Conservation (phyloP, 768 basidiomycete genomes). For the Suillus weaverae region DNA sequence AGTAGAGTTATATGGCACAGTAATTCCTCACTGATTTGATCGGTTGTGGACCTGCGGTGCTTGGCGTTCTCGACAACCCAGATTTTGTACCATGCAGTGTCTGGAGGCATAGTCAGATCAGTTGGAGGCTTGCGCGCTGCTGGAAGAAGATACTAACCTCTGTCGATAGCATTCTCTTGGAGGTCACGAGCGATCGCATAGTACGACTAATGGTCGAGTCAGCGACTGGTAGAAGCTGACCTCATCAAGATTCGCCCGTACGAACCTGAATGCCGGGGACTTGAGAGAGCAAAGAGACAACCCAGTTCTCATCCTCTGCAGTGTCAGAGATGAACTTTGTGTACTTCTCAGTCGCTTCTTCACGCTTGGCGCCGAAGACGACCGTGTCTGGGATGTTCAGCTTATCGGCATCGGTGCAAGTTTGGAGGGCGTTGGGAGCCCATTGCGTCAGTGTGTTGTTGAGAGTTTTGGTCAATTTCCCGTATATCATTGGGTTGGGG, state of each 20-base stretch:
- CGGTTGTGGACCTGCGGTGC: not conserved
- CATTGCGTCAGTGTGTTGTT: slow-evolving; percentile 6
- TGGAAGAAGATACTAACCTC: not conserved
- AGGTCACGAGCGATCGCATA: not conserved
- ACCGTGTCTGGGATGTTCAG: slow-evolving; percentile 9
- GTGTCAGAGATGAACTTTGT: slow-evolving; percentile 12
- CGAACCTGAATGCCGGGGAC: slow-evolving; percentile 16
- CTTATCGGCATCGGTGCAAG: slow-evolving; percentile 7
- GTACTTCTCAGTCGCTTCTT: slow-evolving; percentile 9
- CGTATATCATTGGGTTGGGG: slow-evolving; percentile 7
- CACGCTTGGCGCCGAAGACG: slow-evolving; percentile 9
- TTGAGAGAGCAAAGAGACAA: slow-evolving; percentile 12
- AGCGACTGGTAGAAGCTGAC: not conserved
- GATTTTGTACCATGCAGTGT: not conserved
- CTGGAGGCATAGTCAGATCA: not conserved
- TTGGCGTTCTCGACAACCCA: not conserved
- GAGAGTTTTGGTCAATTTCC: slow-evolving; percentile 3
- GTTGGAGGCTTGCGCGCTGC: not conserved
- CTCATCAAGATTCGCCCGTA: not conserved
- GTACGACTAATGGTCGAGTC: not conserved
- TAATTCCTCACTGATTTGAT: not conserved
- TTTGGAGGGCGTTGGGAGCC: slow-evolving; percentile 5
- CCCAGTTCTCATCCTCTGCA: slow-evolving; percentile 11
- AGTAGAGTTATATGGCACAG: not conserved
- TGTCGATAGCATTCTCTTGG: not conserved